Evolutionary conservation across 1,284 basidiomycete genomes (phyloP), one percentile per base, ranked within the genome.

Genomic region (Albatrellus sp.): DNA sequence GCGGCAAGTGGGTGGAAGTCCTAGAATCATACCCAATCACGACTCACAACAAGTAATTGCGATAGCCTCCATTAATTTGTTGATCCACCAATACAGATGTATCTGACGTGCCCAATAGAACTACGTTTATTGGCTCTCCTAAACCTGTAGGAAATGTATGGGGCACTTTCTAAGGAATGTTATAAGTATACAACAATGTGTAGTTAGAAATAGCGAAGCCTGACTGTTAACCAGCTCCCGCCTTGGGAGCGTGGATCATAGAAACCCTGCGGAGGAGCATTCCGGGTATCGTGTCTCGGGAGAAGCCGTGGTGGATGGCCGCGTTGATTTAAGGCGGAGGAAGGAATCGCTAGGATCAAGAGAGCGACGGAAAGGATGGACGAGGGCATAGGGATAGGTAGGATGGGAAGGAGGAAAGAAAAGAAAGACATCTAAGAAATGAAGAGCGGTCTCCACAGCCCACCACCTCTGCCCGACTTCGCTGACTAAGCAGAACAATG

Each of bases 111-210:
- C 73, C 84, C n/a, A 86, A 83, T 29, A 97, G 65, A 57, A 97
- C 90, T 45, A 76, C 71, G 54, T 98, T 97, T 46, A 97, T 64
- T 2, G 92, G 93, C 64, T 97, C 93, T 35, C 89, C 87, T 44
- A 87, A 74, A 7, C 89, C 87, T 42, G 66, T 57, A 12, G 89
- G 85, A 54, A 69, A 80, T 14, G 90, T 83, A 31, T 66, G 57
- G 44, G 74, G 66, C 19, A 84, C 71, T 57, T 67, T 57, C 77
- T 80, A 50, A 19, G 31, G 14, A 30, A 37, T 24, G 3, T n/a
- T 16, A 31, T 48, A 38, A 42, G 44, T 31, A 24, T 24, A 24
- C 24, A 24, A 24, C 24, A 24, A 24, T 24, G 24, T 24, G 7
- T 3, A 24, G 7, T 4, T 24, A 24, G 24, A 24, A 24, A 24